phyloP scores from a whole-genome alignment of 805 yeast genomes.

The Citeromyces matritensis region DNA sequence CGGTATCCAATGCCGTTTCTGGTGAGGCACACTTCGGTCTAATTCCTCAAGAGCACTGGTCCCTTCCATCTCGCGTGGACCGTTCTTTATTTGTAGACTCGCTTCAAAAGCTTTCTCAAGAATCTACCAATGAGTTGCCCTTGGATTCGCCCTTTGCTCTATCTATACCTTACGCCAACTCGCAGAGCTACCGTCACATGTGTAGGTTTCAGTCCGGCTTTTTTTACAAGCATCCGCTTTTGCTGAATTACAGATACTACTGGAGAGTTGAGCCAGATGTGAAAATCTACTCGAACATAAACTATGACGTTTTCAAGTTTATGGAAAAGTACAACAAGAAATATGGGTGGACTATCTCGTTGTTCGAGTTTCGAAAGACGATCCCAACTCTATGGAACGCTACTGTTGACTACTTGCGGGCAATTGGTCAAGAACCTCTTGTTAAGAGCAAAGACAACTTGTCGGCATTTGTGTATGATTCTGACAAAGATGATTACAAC shows the following conservation, averaged over 20 bases:
- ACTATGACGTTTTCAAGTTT: conserved; percentile 44
- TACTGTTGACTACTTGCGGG: conserved; percentile 1
- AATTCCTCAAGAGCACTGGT: conserved; percentile 54
- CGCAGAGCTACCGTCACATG: conserved; percentile 29
- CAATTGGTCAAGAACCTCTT: not conserved
- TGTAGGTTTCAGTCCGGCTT: conserved; percentile 30
- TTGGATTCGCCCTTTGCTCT: conserved; percentile 1
- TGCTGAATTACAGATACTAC: conserved; percentile 48
- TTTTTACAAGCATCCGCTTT: conserved; percentile 43
- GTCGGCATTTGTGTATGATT: conserved; percentile 2
- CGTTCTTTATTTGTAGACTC: conserved; percentile 23
- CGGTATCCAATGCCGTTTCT: conserved; percentile 33
- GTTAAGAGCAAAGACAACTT: conserved; percentile 1
- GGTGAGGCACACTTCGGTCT: conserved; percentile 50
- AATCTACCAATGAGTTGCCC: conserved; percentile 4
- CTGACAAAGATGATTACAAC: conserved; percentile 25
- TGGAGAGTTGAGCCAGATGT: conserved; percentile 74
- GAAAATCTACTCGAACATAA: conserved; percentile 41
- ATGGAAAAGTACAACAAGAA: conserved; percentile 38
- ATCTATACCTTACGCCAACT: conserved; percentile 15
- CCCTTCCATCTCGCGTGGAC: conserved; percentile 48
- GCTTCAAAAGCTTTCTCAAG: conserved; percentile 22
- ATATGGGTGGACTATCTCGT: conserved; percentile 55
- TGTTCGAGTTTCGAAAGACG: conserved; percentile 48
- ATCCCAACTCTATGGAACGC: conserved; percentile 25